Evolutionary conservation across 441 rosid species (phyloP).

Genomic region (Bocquillonia castaneifolia): DNA sequence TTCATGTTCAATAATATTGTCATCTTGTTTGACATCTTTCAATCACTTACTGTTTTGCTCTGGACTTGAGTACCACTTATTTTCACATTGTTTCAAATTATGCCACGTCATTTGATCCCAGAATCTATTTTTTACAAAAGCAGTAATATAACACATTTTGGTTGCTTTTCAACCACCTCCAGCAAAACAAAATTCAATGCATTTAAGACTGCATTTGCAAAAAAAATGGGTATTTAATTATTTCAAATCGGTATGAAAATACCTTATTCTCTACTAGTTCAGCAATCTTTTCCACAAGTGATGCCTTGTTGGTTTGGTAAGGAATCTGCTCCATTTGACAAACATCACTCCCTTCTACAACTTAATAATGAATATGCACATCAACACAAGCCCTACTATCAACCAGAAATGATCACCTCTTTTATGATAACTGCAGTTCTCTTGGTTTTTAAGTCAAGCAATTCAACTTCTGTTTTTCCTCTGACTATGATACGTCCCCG

Average conservation of each 20-base stretch:
- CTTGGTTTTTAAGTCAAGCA: conserved; percentile 79
- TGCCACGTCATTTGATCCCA: neutral
- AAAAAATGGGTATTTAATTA: neutral
- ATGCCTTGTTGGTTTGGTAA: conserved; percentile 87
- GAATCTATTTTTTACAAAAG: neutral
- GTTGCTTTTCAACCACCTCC: conserved; percentile 1
- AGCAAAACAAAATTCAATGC: neutral
- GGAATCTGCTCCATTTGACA: conserved; percentile 62
- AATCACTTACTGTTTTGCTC: neutral
- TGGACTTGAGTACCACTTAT: neutral
- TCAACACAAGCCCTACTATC: neutral
- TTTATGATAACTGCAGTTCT: conserved; percentile 72
- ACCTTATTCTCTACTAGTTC: conserved; percentile 96
- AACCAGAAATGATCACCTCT: conserved; percentile 55
- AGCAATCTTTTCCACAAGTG: conserved; percentile 92
- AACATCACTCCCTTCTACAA: conserved; percentile 17
- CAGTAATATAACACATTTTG: neutral
- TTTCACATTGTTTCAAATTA: too few relatives aligned
- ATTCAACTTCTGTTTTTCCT: conserved; percentile 79
- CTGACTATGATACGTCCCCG: conserved; percentile 74
- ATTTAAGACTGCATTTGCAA: neutral
- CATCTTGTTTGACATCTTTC: neutral
- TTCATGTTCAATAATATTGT: neutral
- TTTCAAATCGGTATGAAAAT: conserved; percentile 20
- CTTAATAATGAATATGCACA: conserved; percentile 19